Evolutionary conservation across 2,329 filamentous ascomycete genomes (phyloP).

Genomic region (Cercospora zeae-maydis): DNA sequence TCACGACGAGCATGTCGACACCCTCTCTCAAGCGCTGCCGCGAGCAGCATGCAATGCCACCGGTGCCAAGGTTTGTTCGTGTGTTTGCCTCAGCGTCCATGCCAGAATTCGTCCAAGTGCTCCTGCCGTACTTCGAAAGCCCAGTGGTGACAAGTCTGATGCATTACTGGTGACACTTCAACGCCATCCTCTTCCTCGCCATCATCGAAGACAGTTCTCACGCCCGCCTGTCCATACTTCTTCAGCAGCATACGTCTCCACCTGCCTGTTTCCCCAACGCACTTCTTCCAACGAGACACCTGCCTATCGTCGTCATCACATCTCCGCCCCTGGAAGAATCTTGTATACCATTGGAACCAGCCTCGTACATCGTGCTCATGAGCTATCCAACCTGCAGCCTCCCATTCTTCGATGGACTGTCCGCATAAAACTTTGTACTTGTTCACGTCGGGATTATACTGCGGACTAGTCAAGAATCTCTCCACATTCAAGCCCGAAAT

Average conservation of each 20-base stretch:
- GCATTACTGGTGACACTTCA: slow-evolving; percentile 54
- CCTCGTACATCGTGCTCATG: slow-evolving; percentile 52
- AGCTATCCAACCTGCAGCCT: slow-evolving; percentile 54
- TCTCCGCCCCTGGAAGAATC: slow-evolving; percentile 51
- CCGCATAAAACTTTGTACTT: slow-evolving; percentile 54
- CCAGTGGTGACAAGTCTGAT: slow-evolving; percentile 58
- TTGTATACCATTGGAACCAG: slow-evolving; percentile 58
- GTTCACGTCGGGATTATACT: slow-evolving; percentile 50
- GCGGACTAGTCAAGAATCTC: slow-evolving; percentile 40
- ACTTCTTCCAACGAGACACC: slow-evolving; percentile 51
- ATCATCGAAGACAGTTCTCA: slow-evolving; percentile 50
- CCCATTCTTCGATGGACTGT: slow-evolving; percentile 55
- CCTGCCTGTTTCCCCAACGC: slow-evolving; percentile 51
- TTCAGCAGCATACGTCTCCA: slow-evolving; percentile 53
- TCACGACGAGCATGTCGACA: neutral
- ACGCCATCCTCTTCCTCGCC: slow-evolving; percentile 39
- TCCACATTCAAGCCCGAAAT: slow-evolving; percentile 40
- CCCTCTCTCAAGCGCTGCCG: neutral
- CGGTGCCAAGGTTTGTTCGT: too few relatives aligned
- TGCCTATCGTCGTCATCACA: slow-evolving; percentile 54
- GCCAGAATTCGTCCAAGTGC: slow-evolving; percentile 50
- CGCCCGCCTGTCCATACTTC: slow-evolving; percentile 49
- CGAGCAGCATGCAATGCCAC: neutral
- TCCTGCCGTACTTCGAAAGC: slow-evolving; percentile 52
- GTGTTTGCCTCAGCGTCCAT: slow-evolving; percentile 2